Evolutionary conservation across 108 stramenopile genomes (phyloP).

Genomic region (Discostella stelligeroides): DNA sequence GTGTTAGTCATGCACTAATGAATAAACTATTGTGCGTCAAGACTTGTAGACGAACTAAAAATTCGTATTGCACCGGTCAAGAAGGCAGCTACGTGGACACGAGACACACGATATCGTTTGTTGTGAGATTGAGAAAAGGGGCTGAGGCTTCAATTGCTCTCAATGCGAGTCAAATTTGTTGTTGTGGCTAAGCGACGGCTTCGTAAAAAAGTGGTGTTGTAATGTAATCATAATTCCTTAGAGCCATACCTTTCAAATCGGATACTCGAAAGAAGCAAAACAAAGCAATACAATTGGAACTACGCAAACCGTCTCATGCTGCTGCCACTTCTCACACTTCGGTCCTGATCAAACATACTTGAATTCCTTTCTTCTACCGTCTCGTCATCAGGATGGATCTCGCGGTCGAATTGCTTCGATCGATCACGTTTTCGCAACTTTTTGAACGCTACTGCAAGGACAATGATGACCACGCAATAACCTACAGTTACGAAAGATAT

Average conservation of each 20-base stretch:
- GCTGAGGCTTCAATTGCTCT: too few relatives aligned
- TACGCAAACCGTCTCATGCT: constrained; percentile 1
- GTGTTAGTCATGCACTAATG: too few relatives aligned
- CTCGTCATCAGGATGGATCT: constrained; percentile 14
- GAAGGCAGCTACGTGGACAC: constrained; percentile 1
- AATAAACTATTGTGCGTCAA: background rate
- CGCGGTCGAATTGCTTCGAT: constrained; percentile 37
- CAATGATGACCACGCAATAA: constrained; percentile 44
- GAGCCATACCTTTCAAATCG: background rate
- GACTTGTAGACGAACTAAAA: constrained; percentile 31
- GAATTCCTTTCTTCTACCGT: constrained; percentile 33
- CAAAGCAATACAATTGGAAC: background rate
- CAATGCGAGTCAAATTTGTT: too few relatives aligned
- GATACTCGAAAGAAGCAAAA: background rate
- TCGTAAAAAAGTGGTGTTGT: too few relatives aligned
- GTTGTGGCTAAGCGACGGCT: too few relatives aligned
- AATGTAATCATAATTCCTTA: too few relatives aligned
- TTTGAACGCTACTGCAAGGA: constrained; percentile 44
- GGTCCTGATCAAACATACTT: constrained; percentile 18
- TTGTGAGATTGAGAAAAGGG: too few relatives aligned
- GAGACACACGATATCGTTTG: background rate
- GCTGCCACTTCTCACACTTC: background rate
- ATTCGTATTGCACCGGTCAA: constrained; percentile 3
- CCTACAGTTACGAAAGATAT: constrained; percentile 59
- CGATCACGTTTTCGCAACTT: constrained; percentile 37